Base-by-base conservation (phyloP, 1,284 basidiomycete species). In the Ganoderma leucocontextum region DNA sequence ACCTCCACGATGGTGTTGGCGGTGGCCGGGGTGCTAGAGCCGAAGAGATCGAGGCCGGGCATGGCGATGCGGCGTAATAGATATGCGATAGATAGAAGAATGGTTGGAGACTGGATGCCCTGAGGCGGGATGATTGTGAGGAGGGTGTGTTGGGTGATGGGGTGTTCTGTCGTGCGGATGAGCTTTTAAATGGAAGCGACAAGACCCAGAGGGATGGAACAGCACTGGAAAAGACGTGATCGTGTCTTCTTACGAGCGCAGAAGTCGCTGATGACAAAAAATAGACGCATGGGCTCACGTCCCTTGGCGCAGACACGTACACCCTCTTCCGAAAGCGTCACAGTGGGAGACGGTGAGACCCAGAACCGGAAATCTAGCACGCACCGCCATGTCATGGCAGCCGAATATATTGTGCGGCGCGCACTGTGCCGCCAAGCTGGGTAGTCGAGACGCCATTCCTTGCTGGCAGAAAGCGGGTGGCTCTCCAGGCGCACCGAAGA, bases 31-130 rank as follows among this genome's bases (percentile, higher is more conserved):
- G 78, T 75, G 64, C 73, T 70, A 66, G 75, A 75, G 55, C 77
- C 81, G 77, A 80, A 80, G 65, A 80, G 80, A 62, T 84, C 83
- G 65, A 84, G 80, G 47, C 83, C 83, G 68, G 83, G 83, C 83
- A 84, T 85, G 53, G 66, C 49, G 55, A 60, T 53, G 33, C 49
- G 62, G 38, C 36, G 38, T 60, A 58, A 71, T 64, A 65, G 62
- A 65, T 53, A 66, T 62, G 38, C 36, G 59, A 72, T 65, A 72
- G 73, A 68, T 72, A 72, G 19, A 53, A 9, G 64, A 66, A 67
- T 42, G 41, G 53, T 33, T 52, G 47, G n/a, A 12, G 35, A 25
- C 36, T 68, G 49, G 41, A 49, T 42, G 44, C 42, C 47, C 25
- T 33, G 55, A 36, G 65, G 60, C 33, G 36, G 47, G 62, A 59